Evolutionary conservation across 345 rosid species (phyloP), one percentile per base, ranked within the genome.

Genomic region (Murraya paniculata): DNA sequence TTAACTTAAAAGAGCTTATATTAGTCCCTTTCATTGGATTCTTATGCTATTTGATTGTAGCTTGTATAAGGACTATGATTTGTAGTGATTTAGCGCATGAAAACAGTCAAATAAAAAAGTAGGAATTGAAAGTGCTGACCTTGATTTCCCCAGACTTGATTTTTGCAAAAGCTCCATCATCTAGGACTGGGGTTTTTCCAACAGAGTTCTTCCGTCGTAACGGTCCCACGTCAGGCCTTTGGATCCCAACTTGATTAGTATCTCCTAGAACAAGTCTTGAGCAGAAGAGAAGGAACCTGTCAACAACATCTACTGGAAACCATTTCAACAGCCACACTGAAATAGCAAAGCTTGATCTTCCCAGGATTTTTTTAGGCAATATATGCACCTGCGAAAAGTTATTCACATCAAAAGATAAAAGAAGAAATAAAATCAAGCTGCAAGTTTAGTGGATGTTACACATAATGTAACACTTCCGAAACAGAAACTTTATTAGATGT

Each of bases 151-250:
- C 92, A 28, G 89, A 81, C 73, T 80, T 88, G 21, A 92, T 89
- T 76, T 83, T 89, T 5, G 87, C 77, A 24, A 88, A 82, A 25
- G 92, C 86, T 50, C 96, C 96, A 27, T 85, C 88, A 60, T 92
- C 96, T 45, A 92, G 84, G 73, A 90, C 94, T 21, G 96, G 96
- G 67, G 87, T 89, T 79, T 88, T 92, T 22, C 96, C 96, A 35
- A 86, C 78, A 7, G 84, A 78, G 28, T 80, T 90, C 80, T 92
- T 92, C 19, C 83, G 84, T 78, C 88, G 89, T n/a, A 90, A 77
- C 13, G 96, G 96, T 58, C 96, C 96, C 1, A 85, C 86, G 77
- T 90, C 82, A 0, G 96, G 96, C 64, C 92, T 76, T 72, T 79
- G 83, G 53, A 92, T 85, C 45, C 96, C 92, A 45, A 72, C n/a